These are phyloP conservation scores for Blastobotrys petasosporus DNA, from an alignment of 1,139 yeast species.

Conservation along the genomic window DNA sequence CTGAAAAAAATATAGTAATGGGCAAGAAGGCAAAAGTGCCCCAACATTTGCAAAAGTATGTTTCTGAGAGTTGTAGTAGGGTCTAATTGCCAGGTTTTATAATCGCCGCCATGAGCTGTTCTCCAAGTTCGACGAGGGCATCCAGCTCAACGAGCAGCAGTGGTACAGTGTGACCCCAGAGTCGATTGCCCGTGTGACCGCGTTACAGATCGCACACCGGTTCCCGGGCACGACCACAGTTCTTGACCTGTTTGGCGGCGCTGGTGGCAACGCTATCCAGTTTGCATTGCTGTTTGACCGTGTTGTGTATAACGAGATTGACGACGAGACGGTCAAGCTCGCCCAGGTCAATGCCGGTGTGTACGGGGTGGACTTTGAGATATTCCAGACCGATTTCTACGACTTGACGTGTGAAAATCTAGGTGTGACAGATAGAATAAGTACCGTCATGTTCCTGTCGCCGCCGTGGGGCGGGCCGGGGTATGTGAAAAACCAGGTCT, in stretches of 20 bases:
- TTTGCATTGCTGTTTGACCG: slow-evolving; percentile 39
- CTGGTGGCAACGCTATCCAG: slow-evolving; percentile 90
- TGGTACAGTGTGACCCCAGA: slow-evolving; percentile 97
- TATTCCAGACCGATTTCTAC: slow-evolving; percentile 27
- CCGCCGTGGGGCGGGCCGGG: slow-evolving; percentile 98
- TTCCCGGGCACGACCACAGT: slow-evolving; percentile 43
- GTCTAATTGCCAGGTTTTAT: slow-evolving; percentile 46
- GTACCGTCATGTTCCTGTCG: slow-evolving; percentile 62
- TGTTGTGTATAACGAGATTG: slow-evolving; percentile 65
- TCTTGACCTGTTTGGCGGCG: slow-evolving; percentile 84
- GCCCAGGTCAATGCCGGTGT: slow-evolving; percentile 67
- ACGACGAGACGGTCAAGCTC: slow-evolving; percentile 55
- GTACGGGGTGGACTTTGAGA: slow-evolving; percentile 47
- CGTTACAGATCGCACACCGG: slow-evolving; percentile 49
- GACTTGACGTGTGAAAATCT: slow-evolving; percentile 15
- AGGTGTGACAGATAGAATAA: slow-evolving; percentile 8
- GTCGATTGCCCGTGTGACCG: slow-evolving; percentile 50
- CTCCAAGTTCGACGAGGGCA: slow-evolving; percentile 59
- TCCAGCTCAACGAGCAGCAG: slow-evolving; percentile 64
- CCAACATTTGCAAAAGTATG: background rate
- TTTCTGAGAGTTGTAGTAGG: background rate
- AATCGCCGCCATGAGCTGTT: slow-evolving; percentile 53
- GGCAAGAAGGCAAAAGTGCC: slow-evolving; percentile 1
- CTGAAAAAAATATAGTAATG: background rate
- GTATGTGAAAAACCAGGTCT: slow-evolving; percentile 44